Evolutionary conservation across 257 asterid genomes (phyloP).

Genomic region (Solanum pinnatisectum): DNA sequence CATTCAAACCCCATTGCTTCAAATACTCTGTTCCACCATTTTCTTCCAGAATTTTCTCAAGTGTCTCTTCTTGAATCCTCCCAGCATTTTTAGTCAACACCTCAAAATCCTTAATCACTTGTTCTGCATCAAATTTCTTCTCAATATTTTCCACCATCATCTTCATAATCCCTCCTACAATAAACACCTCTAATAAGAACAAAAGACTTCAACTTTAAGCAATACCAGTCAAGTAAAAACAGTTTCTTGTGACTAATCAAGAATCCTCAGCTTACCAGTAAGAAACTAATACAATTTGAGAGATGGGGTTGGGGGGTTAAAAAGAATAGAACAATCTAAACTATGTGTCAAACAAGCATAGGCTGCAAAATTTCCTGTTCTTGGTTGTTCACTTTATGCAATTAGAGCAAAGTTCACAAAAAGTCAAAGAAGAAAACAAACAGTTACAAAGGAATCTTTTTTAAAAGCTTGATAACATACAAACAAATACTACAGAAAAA

Average conservation of each 20-base stretch:
- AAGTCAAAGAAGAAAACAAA: neutral
- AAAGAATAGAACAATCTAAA: neutral
- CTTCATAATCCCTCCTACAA: neutral
- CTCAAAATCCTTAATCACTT: conserved; percentile 63
- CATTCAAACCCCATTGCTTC: conserved; percentile 3
- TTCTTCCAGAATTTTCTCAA: neutral
- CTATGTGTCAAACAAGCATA: neutral
- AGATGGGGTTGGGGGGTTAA: neutral
- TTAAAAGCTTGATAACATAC: neutral
- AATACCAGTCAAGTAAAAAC: neutral
- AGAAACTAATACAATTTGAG: neutral
- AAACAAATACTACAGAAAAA: neutral
- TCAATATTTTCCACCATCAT: conserved; percentile 58
- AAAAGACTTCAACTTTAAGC: neutral
- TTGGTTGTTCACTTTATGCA: neutral
- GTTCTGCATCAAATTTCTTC: conserved; percentile 49
- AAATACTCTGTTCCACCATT: conserved; percentile 5
- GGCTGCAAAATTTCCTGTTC: neutral
- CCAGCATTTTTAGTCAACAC: conserved; percentile 33
- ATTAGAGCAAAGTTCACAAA: neutral
- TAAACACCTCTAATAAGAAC: neutral
- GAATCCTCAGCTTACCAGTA: neutral
- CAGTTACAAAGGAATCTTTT: neutral
- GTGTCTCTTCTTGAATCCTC: neutral
- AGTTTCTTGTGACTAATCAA: neutral